Evolutionary conservation across 2,329 filamentous ascomycete species (phyloP).

Genomic region (Dactylonectria macrodidyma): DNA sequence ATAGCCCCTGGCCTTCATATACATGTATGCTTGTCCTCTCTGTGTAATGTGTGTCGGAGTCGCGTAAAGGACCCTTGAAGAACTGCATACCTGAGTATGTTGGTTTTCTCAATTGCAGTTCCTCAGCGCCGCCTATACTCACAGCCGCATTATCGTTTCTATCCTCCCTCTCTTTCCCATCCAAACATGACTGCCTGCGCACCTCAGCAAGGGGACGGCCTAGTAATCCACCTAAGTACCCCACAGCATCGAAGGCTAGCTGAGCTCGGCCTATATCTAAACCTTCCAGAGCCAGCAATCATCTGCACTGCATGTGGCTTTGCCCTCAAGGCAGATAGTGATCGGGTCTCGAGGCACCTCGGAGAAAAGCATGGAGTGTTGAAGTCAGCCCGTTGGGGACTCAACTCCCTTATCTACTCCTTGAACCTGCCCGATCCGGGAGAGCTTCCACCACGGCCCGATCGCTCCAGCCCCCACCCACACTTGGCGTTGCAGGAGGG

Average conservation of each 20-base stretch:
- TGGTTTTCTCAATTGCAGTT: background rate
- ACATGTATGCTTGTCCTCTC: background rate
- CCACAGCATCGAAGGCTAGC: background rate
- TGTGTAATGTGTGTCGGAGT: background rate
- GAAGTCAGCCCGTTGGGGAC: slow-evolving; percentile 2
- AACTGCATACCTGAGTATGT: background rate
- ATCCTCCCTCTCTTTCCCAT: background rate
- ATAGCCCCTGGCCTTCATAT: background rate
- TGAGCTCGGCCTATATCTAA: slow-evolving; percentile 4
- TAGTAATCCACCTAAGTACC: background rate
- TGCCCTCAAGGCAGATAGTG: slow-evolving; percentile 6
- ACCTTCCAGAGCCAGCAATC: slow-evolving; percentile 14
- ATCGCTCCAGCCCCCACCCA: slow-evolving; percentile 15
- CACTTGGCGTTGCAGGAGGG: slow-evolving; percentile 12
- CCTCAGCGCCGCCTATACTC: background rate
- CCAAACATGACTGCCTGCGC: slow-evolving; percentile 1
- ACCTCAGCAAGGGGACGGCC: background rate
- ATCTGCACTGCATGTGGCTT: slow-evolving; percentile 15
- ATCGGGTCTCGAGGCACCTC: slow-evolving; percentile 2
- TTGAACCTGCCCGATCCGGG: slow-evolving; percentile 7
- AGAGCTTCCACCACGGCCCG: slow-evolving; percentile 2
- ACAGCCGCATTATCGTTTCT: background rate
- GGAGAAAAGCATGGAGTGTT: slow-evolving; percentile 13
- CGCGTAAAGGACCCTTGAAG: background rate
- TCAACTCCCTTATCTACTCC: slow-evolving; percentile 12